Evolutionary conservation across 768 basidiomycete genomes (phyloP).

Genomic region (Leccinum fibrillosum): DNA sequence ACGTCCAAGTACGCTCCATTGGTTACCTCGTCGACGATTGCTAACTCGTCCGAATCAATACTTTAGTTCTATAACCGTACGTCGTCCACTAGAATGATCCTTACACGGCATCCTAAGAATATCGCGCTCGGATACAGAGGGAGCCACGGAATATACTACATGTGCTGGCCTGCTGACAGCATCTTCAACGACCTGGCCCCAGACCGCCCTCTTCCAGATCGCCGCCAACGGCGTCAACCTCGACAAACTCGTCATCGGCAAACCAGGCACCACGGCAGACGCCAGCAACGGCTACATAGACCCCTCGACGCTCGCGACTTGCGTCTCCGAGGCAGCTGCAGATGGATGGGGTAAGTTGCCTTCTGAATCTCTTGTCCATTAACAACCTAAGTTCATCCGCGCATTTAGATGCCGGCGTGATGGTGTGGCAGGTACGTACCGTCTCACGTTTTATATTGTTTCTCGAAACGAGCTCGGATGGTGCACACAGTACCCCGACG

Average conservation of each 20-base stretch:
- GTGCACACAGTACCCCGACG: conserved; percentile 35
- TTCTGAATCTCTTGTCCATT: neutral
- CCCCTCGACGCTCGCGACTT: conserved; percentile 52
- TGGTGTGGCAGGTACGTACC: conserved; percentile 40
- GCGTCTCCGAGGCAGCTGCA: conserved; percentile 56
- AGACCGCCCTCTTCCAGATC: conserved; percentile 56
- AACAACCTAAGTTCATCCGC: neutral
- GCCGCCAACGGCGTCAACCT: conserved; percentile 43
- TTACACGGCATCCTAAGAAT: neutral
- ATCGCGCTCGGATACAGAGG: conserved; percentile 40
- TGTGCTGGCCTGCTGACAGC: conserved; percentile 55
- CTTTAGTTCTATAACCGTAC: conserved; percentile 30
- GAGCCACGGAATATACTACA: conserved; percentile 58
- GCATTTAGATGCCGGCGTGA: conserved; percentile 35
- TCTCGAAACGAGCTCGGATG: neutral
- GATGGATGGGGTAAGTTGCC: conserved; percentile 61
- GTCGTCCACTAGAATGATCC: neutral
- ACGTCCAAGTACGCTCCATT: conserved; percentile 35
- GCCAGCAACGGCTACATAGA: conserved; percentile 57
- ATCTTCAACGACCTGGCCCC: conserved; percentile 60
- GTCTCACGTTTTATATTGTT: neutral
- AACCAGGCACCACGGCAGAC: conserved; percentile 42
- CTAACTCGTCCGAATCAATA: conserved; percentile 2
- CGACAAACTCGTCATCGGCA: conserved; percentile 55
- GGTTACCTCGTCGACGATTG: neutral